Conservation (phyloP, 2,329 filamentous ascomycete genomes). For the Metarhizium sp. region DNA sequence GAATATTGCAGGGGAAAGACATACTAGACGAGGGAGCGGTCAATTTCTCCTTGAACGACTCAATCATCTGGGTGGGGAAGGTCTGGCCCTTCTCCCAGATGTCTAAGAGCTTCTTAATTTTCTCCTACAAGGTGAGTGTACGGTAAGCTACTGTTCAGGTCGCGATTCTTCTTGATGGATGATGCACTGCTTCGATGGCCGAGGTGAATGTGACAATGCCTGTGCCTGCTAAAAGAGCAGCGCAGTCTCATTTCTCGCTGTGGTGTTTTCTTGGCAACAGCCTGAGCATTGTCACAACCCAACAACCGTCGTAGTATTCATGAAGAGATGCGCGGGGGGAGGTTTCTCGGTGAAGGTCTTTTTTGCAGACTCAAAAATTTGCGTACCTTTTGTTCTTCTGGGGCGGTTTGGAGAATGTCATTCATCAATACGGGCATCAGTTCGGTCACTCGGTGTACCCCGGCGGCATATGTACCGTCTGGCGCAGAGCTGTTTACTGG, state of each 20-base stretch:
- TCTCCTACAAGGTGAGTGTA: slow-evolving; percentile 60
- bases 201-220: neutral
- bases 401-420: slow-evolving; percentile 82
- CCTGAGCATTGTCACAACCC: neutral
- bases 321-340: neutral
- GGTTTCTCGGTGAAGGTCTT: neutral
- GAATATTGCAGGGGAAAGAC: slow-evolving; percentile 21
- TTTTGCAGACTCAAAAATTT: slow-evolving; percentile 15
- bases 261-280: neutral
- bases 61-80: slow-evolving; percentile 73
- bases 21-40: slow-evolving; percentile 57
- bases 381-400: slow-evolving; percentile 95
- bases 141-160: slow-evolving; percentile 27
- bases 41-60: slow-evolving; percentile 73
- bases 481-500: slow-evolving; percentile 69
- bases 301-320: neutral
- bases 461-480: slow-evolving; percentile 89
- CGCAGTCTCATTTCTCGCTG: neutral
- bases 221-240: neutral
- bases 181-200: slow-evolving; percentile 2
- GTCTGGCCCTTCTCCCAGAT: slow-evolving; percentile 97
- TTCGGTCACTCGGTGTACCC: slow-evolving; percentile 93
- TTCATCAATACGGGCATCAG: slow-evolving; percentile 89
- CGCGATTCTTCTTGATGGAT: neutral
- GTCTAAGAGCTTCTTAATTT: slow-evolving; percentile 85